A percentile compares a stretch with the other conserved stretches of the same genome.
These are phyloP conservation scores for Suhomyces terraborum DNA, from an alignment of 1,139 yeast species.

Conservation along the genomic window DNA sequence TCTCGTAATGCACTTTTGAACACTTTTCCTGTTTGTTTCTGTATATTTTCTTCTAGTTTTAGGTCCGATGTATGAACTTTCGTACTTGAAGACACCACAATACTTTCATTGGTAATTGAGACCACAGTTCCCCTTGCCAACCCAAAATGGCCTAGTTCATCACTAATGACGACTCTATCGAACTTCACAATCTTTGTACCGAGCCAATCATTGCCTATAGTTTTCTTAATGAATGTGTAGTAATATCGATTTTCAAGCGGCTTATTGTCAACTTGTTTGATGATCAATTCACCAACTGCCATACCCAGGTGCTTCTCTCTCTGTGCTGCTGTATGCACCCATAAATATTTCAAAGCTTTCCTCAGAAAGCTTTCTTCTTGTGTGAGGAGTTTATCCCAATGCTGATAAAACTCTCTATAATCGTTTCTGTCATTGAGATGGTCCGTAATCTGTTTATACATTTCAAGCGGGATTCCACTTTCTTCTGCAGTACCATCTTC, in stretches of 20 bases:
- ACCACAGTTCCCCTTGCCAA: conserved; percentile 63
- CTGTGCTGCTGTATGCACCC: conserved; percentile 61
- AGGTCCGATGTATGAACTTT: conserved; percentile 51
- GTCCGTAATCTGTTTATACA: conserved; percentile 49
- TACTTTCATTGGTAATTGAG: conserved; percentile 37
- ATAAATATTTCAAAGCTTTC: conserved; percentile 61
- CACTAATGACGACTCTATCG: conserved; percentile 73
- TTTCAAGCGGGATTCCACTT: conserved; percentile 49
- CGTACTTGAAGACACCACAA: conserved; percentile 51
- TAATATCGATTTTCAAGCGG: conserved; percentile 31
- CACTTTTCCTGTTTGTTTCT: conserved; percentile 38
- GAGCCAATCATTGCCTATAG: conserved; percentile 1
- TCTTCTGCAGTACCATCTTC: conserved; percentile 58
- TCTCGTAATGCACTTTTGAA: conserved; percentile 36
- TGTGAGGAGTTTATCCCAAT: conserved; percentile 75
- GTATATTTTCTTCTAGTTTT: conserved; percentile 20
- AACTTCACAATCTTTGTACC: conserved; percentile 48
- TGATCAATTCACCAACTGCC: conserved; percentile 52
- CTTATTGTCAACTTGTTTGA: conserved; percentile 33
- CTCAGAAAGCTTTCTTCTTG: conserved; percentile 68
- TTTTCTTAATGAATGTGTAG: conserved; percentile 50
- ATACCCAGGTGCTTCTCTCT: conserved; percentile 65
- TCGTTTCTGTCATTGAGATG: conserved; percentile 45
- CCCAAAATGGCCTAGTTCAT: conserved; percentile 77
- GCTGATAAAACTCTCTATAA: conserved; percentile 57